Base-by-base conservation (phyloP, 768 basidiomycete genomes). In the Amyloporia xantha region DNA sequence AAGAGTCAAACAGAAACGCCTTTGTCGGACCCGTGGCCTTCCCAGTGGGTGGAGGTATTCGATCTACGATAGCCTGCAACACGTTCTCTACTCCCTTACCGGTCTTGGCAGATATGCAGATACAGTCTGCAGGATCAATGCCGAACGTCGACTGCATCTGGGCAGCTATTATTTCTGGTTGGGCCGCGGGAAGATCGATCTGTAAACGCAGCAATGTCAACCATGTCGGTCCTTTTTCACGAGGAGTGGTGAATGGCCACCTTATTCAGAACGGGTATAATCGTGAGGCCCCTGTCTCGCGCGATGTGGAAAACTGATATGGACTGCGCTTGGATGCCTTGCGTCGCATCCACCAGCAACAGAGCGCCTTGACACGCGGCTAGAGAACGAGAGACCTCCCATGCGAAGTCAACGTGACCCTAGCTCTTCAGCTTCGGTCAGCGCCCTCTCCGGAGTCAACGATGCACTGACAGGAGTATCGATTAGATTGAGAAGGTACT, bases 351-450 rank as follows among this genome's bases (percentile, higher is more conserved):
- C 2, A 98, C 93, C 58, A 97, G 68, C 7, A 78, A 60, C 21
- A 84, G 51, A 3, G 91, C 95, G 7, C 96, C 96, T 69, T 99
- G 90, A 56, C 89, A 96, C 26, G 95, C 92, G 3, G 91, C 84
- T 35, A 98, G 69, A 23, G 90, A 92, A 41, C 96, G 79, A 13
- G 91, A 86, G 27, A 99, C 91, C 66, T 98, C 95, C 83, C 92
- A 96, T 50, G 91, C 79, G 67, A 99, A 99, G 70, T 99, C 96
- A 30, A 97, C 96, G 68, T 99, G 96, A 1, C 96, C 94, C 80
- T 88, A 54, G n/a, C 4, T 11, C 5, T 26, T 36, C 15, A 23
- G 10, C 4, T 35, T 36, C 33, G 20, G 11, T 13, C 27, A 37
- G 35, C 41, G 5, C 6, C 40, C 4, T 23, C 5, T 37, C 30